Evolutionary conservation across 805 yeast species (phyloP), one percentile per base, ranked within the genome.

Genomic region (Saccharomycopsis guyanensis): DNA sequence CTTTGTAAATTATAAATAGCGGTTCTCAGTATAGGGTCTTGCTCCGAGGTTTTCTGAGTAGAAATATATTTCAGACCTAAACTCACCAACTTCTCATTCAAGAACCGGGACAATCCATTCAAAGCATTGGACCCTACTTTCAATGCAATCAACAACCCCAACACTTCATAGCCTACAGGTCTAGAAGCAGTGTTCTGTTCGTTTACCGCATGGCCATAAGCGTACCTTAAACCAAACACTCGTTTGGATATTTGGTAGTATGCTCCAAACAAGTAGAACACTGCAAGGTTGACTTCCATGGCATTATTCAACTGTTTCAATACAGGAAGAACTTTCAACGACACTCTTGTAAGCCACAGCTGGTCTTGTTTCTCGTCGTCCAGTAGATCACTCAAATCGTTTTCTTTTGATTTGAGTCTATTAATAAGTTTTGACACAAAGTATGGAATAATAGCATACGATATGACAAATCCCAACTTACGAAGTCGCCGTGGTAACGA

Each of bases 181-280:
- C 10, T 51, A 43, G 6, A 47, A 16, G 24, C 22, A 13, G n/a
- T 27, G 20, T 54, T 52, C 10, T 25, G 6, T 13, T 49, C 48
- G 55, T 69, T 72, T 20, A 79, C 71, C 46, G 66, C 67, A 61
- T 82, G 89, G 2, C 86, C 87, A 51, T 79, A 69, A 0, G 77
- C 89, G 59, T 91, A 91, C 33, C 95, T 66, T 59, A 91, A 59
- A 0, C 96, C 96, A 60, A 81, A 78, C 0, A 87, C 15, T 33
- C 97, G 68, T 56, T 87, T 88, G 1, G 85, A 75, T 3, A 88
- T 54, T 42, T 83, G 80, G 63, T 89, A 89, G 61, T 82, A 93
- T 24, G 80, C 73, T 2, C 97, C 97, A 38, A 71, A 72, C 57
- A 89, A 76, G 62, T 91, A 91, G 60, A 91, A 91, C 0, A 85